phyloP scores from a whole-genome alignment of 306 rosid species.

The Datisca glomerata region DNA sequence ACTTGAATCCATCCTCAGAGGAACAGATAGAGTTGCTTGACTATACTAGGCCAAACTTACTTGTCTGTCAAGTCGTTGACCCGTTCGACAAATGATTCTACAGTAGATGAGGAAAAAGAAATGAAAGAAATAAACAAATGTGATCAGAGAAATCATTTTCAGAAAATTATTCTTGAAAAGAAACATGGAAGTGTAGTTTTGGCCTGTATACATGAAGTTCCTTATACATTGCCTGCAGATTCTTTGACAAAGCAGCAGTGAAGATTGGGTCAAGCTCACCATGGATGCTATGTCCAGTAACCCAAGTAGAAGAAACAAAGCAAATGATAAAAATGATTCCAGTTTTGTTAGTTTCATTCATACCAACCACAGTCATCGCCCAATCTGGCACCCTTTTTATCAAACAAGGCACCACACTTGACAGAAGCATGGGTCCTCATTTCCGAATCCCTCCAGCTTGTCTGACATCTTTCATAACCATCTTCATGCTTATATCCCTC shows the following conservation, averaged over 20 bases:
- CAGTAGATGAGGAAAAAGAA: no score
- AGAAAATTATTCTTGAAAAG: neutral
- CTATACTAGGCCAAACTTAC: no score
- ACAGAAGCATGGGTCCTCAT: constrained; percentile 12
- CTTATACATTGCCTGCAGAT: neutral
- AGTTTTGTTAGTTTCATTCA: constrained; percentile 4
- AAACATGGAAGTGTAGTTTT: neutral
- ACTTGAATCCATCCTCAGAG: no score
- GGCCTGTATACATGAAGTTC: neutral
- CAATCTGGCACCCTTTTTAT: constrained; percentile 17
- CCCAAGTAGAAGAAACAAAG: constrained; percentile 23
- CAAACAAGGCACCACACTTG: constrained; percentile 15
- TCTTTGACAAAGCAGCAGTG: constrained; percentile 15
- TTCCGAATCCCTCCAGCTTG: constrained; percentile 19
- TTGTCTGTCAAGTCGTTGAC: no score
- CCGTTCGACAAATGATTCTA: no score
- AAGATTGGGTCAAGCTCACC: constrained; percentile 5
- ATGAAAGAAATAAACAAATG: no score
- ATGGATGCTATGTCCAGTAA: constrained; percentile 17
- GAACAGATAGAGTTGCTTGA: no score
- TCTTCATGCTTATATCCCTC: constrained; percentile 20
- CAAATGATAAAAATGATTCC: constrained; percentile 16
- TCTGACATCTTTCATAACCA: constrained; percentile 15
- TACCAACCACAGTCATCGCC: constrained; percentile 13
- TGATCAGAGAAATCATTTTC: no score